Evolutionary conservation across 345 rosid genomes (phyloP), one percentile per base, ranked within the genome.

Genomic region (Fremontodendron californicum): DNA sequence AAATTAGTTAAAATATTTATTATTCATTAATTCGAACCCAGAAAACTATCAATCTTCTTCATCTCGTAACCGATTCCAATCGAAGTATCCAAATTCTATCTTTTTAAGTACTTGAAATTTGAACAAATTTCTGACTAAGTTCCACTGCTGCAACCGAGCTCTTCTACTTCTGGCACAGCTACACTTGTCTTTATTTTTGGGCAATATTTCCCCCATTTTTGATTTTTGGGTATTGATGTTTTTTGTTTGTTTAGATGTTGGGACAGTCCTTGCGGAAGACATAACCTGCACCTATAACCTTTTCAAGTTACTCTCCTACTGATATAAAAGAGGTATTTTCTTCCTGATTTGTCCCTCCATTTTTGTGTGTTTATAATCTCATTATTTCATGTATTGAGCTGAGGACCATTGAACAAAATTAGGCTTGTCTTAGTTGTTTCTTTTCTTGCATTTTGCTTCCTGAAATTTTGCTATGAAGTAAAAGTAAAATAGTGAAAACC

Each of bases 191-290:
- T 31, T 49, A 2, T 19, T 71, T 71, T 2, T 33, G 42, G 25
- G 23, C 19, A 10, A 31, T 49, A 31, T 31, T 51, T 71, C 19
- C 6, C 12, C 29, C n/a, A n/a, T 11, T 49, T 71, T 19, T 6
- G 15, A 45, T 15, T 69, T 33, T 2, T 70, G 42, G 60, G 60
- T 49, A 48, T 71, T 49, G 60, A 31, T 46, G 21, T 27, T 70
- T 75, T 37, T 37, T 9, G 9, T 75, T 52, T 55, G 49, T 16
- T 58, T 57, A 73, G 66, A 73, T 73, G 64, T 73, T 73, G 66
- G 66, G 52, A 29, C 51, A 37, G 33, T 73, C 51, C 65, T 57
- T 57, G 52, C 51, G 52, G 37, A 39, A 58, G 66, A 39, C n/a
- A 55, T 21, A 52, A 39, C 66, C 66, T 12, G 23, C 35, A 39